Evolutionary conservation across 129 eudicot genomes (phyloP).

Genomic region (Arctium minus): DNA sequence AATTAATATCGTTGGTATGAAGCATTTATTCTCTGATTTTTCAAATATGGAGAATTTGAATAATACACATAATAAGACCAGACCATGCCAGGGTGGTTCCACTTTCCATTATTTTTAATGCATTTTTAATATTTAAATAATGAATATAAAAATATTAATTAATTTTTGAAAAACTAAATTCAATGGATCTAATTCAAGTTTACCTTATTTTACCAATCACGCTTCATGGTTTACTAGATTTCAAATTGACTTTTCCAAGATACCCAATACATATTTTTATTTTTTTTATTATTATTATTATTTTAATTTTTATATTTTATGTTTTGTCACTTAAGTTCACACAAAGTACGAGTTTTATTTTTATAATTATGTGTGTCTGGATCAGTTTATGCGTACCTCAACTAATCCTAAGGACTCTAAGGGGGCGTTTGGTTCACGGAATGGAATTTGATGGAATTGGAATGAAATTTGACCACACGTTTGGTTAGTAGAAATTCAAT

Average conservation of each 20-base stretch:
- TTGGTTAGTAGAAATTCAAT: too few species aligned
- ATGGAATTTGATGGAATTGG: too few species aligned
- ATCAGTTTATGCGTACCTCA: too few species aligned
- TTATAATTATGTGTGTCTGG: too few species aligned
- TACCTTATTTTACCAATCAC: conserved; percentile 13
- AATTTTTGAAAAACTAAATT: conserved; percentile 1
- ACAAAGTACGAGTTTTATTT: not conserved
- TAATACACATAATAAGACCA: conserved; percentile 1
- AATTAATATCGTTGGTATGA: not conserved
- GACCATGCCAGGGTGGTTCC: not conserved
- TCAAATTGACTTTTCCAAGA: conserved; percentile 6
- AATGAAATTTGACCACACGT: too few species aligned
- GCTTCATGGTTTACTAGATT: conserved; percentile 12
- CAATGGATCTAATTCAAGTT: conserved; percentile 15
- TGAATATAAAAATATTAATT: not conserved
- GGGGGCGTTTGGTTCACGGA: too few species aligned
- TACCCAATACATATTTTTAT: not conserved
- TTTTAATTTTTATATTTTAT: too few species aligned
- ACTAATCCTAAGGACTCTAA: too few species aligned
- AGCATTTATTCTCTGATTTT: conserved; percentile 22
- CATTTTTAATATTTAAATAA: not conserved
- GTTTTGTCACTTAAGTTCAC: not conserved
- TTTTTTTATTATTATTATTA: not conserved
- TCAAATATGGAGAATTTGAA: conserved; percentile 6
- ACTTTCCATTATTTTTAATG: conserved; percentile 9